Evolutionary conservation across 2,329 filamentous ascomycete species (phyloP).

Genomic region (Arachnopeziza araneosa): DNA sequence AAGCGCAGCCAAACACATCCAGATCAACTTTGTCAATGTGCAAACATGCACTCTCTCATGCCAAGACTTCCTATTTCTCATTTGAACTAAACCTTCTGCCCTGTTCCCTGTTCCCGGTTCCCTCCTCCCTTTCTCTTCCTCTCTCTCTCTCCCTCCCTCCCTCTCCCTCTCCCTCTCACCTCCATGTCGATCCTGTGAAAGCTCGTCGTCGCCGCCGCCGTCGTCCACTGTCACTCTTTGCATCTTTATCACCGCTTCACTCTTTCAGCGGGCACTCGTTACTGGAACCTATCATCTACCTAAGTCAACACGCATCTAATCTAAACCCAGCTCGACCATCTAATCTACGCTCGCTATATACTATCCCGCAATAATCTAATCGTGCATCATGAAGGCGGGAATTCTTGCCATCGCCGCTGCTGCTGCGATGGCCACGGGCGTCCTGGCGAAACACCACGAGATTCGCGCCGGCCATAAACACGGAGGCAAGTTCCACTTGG

Average conservation of each 20-base stretch:
- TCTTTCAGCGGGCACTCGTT: slow-evolving; percentile 84
- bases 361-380: slow-evolving; percentile 16
- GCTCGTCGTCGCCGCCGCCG: no score
- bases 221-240: no score
- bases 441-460: slow-evolving; percentile 43
- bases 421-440: slow-evolving; percentile 53
- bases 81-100: background rate
- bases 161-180: background rate
- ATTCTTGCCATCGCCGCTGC: slow-evolving; percentile 59
- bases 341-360: slow-evolving; percentile 8
- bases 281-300: slow-evolving; percentile 15
- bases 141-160: slow-evolving; percentile 37
- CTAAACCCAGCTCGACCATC: slow-evolving; percentile 10
- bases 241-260: slow-evolving; percentile 62
- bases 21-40: no score
- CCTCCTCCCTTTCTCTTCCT: slow-evolving; percentile 11
- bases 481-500: slow-evolving; percentile 51
- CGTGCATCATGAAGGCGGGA: slow-evolving; percentile 66
- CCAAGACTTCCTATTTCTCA: background rate
- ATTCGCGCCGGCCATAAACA: slow-evolving; percentile 50
- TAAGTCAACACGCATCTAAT: slow-evolving; percentile 13
- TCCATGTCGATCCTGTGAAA: background rate
- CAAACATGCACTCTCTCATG: no score
- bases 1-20: background rate
- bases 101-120: background rate